Evolutionary conservation across 2,329 filamentous ascomycete species (phyloP), one percentile per base, ranked within the genome.

Genomic region (Monilinia fructicola): DNA sequence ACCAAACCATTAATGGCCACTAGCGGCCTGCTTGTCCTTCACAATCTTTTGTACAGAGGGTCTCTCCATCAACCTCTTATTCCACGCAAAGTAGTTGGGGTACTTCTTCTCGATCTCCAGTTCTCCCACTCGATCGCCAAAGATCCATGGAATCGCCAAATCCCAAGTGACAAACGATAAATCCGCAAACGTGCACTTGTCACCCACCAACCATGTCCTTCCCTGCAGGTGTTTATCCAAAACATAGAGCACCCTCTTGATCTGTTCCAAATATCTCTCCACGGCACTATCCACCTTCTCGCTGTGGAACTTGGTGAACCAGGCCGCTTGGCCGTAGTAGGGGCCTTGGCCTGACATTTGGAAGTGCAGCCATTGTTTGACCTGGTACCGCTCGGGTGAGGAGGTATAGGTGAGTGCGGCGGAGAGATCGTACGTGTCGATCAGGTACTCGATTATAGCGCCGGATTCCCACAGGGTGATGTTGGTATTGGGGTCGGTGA

Each of bases 381-480:
- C 21, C 16, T 59, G 56, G 56, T 59, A 50, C 42, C 28, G 56
- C 1, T 35, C 46, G 46, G 46, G 46, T 5, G 46, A 23, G 21
- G 46, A 50, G 46, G 46, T 50, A 10, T 50, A 50, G 46, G 46
- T 50, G 0, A 50, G 46, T 11, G 46, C 46, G 46, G 46, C 46
- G 9, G 14, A 50, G 5, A 4, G 42, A 21, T 81, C 79, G 73
- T 81, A 81, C 7, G 71, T 73, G 38, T 78, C 76, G 54, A 78
- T 65, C 2, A 82, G 65, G 61, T 82, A 82, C 58, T 79, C 76
- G 66, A 82, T 74, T 66, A 81, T 79, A 0, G 81, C 79, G 16
- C 78, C 79, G 28, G 76, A 78, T 70, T 82, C 50, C 38, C 54
- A 65, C 4, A 65, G 62, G 0, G 62, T 50, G 54, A 82, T 74